These are phyloP conservation scores for Annulohypoxylon bovei DNA, from an alignment of 495 filamentous ascomycete species.

Conservation along the genomic window DNA sequence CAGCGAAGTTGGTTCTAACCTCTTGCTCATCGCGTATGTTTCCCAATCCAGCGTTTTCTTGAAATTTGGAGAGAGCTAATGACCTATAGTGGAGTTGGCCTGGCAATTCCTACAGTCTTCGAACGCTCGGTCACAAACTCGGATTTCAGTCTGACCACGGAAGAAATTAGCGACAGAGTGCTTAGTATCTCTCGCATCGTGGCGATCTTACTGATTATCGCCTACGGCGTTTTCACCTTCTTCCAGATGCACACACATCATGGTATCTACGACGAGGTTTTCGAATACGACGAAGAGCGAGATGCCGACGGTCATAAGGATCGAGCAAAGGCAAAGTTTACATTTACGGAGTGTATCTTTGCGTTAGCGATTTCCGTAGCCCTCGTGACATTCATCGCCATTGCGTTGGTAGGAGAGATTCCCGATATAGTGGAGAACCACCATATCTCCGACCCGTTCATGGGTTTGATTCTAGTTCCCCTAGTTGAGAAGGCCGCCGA, in stretches of 20 bases:
- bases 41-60: slow-evolving; percentile 3
- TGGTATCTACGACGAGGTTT: slow-evolving; percentile 70
- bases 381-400: slow-evolving; percentile 81
- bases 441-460: slow-evolving; percentile 78
- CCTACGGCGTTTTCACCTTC: slow-evolving; percentile 79
- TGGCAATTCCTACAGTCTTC: slow-evolving; percentile 86
- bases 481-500: slow-evolving; percentile 93
- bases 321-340: slow-evolving; percentile 73
- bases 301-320: slow-evolving; percentile 77
- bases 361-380: slow-evolving; percentile 73
- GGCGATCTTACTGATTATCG: slow-evolving; percentile 79
- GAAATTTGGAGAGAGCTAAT: slow-evolving; percentile 21
- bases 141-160: slow-evolving; percentile 46
- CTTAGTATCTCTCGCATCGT: slow-evolving; percentile 78
- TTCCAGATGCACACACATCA: slow-evolving; percentile 89
- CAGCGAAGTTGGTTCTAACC: slow-evolving; percentile 81
- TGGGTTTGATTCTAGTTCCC: slow-evolving; percentile 81
- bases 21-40: slow-evolving; percentile 78
- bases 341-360: slow-evolving; percentile 76
- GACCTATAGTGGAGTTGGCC: slow-evolving; percentile 68
- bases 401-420: slow-evolving; percentile 85
- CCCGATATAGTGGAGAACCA: slow-evolving; percentile 71
- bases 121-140: slow-evolving; percentile 64
- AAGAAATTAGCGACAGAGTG: slow-evolving; percentile 58
- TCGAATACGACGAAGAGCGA: slow-evolving; percentile 75